These are phyloP conservation scores for Podaxis pistillaris DNA, from an alignment of 768 basidiomycete genomes.

Conservation along the genomic window DNA sequence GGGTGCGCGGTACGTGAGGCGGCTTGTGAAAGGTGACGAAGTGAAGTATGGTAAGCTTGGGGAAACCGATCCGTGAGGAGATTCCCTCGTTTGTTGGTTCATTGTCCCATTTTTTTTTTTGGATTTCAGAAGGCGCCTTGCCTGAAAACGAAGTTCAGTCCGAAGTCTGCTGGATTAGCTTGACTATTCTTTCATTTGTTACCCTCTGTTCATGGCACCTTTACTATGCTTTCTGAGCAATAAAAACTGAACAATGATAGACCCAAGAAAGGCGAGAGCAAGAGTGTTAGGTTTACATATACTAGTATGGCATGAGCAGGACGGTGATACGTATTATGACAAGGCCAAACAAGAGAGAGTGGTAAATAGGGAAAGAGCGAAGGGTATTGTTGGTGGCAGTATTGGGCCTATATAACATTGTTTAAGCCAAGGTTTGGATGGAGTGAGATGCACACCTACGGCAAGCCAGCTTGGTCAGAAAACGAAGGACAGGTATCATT, in stretches of 20 bases:
- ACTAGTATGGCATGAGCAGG: slow-evolving; percentile 20
- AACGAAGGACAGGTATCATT: slow-evolving; percentile 67
- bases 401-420: slow-evolving; percentile 33
- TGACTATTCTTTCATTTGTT: not conserved
- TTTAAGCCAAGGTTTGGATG: not conserved
- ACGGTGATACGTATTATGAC: slow-evolving; percentile 38
- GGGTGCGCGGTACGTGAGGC: slow-evolving; percentile 44
- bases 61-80: slow-evolving; percentile 34
- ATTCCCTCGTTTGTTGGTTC: not conserved
- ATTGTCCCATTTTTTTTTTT: not conserved
- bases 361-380: slow-evolving; percentile 31
- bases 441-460: slow-evolving; percentile 42
- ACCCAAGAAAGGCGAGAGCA: not conserved
- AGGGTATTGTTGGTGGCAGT: slow-evolving; percentile 45
- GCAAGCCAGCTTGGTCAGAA: slow-evolving; percentile 62
- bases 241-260: not conserved
- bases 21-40: slow-evolving; percentile 35
- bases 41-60: slow-evolving; percentile 45
- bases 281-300: not conserved
- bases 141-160: not conserved
- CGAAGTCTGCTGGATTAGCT: not conserved
- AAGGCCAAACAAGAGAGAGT: slow-evolving; percentile 40
- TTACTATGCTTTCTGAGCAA: not conserved
- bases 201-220: not conserved
- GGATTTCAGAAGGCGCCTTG: slow-evolving; percentile 1